These are phyloP conservation scores for Xanthoconium separans DNA, from an alignment of 1,284 basidiomycete species.

Conservation along the genomic window DNA sequence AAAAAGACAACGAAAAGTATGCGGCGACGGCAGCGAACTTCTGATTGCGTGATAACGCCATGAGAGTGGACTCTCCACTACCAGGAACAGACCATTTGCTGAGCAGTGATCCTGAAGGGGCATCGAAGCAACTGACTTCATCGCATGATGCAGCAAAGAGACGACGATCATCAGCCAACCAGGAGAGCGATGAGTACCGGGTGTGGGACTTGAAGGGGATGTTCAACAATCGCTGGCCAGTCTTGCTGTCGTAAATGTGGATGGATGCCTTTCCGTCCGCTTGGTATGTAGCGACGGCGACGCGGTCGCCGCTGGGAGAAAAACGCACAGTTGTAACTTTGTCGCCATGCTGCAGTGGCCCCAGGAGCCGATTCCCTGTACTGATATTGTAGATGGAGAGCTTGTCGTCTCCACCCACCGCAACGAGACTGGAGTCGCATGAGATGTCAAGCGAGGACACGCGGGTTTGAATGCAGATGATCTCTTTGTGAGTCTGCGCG, in stretches of 20 bases:
- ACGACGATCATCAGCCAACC: neutral
- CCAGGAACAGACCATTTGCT: neutral
- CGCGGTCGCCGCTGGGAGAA: neutral
- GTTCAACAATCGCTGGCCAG: neutral
- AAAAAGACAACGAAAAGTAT: neutral
- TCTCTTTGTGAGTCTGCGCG: neutral
- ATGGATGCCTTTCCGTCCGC: neutral
- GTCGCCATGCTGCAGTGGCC: neutral
- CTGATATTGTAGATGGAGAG: neutral
- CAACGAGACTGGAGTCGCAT: neutral
- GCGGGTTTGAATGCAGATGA: neutral
- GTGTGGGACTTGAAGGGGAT: neutral
- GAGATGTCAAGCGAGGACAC: neutral
- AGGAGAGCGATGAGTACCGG: neutral
- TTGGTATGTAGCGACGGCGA: neutral
- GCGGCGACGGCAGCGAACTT: neutral
- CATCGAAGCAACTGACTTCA: neutral
- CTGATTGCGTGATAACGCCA: neutral
- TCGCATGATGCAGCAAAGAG: neutral
- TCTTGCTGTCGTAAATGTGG: neutral
- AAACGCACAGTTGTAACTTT: neutral
- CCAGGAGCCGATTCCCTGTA: neutral
- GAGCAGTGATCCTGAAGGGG: neutral
- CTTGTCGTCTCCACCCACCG: neutral
- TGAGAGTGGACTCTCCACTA: no score